These are phyloP conservation scores for Monilinia laxa DNA, from an alignment of 2,329 filamentous ascomycete species.

Conservation along the genomic window DNA sequence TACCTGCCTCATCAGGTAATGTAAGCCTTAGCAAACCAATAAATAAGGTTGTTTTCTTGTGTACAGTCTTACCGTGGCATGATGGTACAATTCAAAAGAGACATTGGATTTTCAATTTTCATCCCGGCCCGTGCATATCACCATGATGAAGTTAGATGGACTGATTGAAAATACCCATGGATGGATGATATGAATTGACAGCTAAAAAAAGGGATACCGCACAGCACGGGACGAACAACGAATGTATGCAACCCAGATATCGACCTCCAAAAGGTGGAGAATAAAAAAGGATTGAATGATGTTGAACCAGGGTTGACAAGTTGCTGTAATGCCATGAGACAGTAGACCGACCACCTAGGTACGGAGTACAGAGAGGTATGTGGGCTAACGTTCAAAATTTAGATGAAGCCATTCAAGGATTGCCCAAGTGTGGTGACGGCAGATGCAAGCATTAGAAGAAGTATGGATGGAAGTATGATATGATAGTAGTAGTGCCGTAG, in stretches of 20 bases:
- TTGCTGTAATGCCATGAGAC: too few relatives aligned
- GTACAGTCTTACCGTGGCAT: background rate
- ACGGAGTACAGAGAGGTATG: too few relatives aligned
- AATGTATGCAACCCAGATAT: background rate
- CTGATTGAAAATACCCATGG: too few relatives aligned
- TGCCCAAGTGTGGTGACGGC: too few relatives aligned
- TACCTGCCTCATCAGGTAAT: slow-evolving; percentile 1
- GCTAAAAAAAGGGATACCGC: background rate
- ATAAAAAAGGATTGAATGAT: background rate
- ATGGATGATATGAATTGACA: background rate
- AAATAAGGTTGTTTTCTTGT: slow-evolving; percentile 11
- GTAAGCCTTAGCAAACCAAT: background rate
- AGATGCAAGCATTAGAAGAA: too few relatives aligned
- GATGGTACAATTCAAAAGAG: background rate
- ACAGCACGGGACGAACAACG: background rate
- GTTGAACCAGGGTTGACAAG: background rate
- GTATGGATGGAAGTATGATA: too few relatives aligned
- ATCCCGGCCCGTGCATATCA: background rate
- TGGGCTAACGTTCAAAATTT: background rate
- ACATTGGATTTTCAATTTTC: background rate
- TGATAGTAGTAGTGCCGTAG: too few relatives aligned
- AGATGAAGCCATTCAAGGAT: background rate
- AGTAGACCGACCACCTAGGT: too few relatives aligned
- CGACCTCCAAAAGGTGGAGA: background rate
- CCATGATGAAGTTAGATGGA: too few relatives aligned